phyloP scores from a whole-genome alignment of 352 stramenopile species.

The Phytophthora cryptogea region DNA sequence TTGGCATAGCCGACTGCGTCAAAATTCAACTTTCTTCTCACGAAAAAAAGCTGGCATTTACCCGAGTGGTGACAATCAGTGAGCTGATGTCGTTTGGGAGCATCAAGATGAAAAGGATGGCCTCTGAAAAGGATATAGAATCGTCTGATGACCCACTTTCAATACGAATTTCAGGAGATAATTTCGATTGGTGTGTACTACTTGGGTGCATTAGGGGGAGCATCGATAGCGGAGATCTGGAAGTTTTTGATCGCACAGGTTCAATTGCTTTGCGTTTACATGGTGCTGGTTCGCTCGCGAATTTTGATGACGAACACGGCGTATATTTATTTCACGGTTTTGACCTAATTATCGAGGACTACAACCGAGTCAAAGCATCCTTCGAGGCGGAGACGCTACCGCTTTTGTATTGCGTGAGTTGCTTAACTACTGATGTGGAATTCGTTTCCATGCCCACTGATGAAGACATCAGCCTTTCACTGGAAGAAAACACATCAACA shows the following conservation, averaged over 20 bases:
- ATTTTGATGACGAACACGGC: conserved; percentile 11
- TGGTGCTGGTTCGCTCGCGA: not conserved
- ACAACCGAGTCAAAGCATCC: conserved; percentile 9
- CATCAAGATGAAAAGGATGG: conserved; percentile 10
- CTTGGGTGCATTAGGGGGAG: conserved; percentile 42
- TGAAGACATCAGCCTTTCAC: conserved; percentile 4
- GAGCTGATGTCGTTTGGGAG: conserved; percentile 28
- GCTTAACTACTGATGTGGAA: conserved; percentile 25
- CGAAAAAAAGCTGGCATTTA: conserved; percentile 23
- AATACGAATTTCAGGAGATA: conserved; percentile 16
- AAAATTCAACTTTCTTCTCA: conserved; percentile 13
- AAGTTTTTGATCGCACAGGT: conserved; percentile 49
- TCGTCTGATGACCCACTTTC: conserved; percentile 2
- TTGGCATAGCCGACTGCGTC: conserved; percentile 15
- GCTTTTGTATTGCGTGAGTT: conserved; percentile 30
- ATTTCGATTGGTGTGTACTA: conserved; percentile 44
- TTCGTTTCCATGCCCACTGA: conserved; percentile 28
- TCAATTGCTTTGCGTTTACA: conserved; percentile 35
- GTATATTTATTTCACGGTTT: conserved; percentile 42
- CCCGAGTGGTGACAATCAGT: conserved; percentile 23
- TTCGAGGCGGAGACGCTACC: conserved; percentile 18
- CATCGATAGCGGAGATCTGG: conserved; percentile 39
- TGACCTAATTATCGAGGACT: conserved; percentile 38
- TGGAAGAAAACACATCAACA: not conserved
- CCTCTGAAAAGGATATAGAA: not conserved